Evolutionary conservation across 768 basidiomycete species (phyloP), one percentile per base, ranked within the genome.

Genomic region (Pholiota microspora): DNA sequence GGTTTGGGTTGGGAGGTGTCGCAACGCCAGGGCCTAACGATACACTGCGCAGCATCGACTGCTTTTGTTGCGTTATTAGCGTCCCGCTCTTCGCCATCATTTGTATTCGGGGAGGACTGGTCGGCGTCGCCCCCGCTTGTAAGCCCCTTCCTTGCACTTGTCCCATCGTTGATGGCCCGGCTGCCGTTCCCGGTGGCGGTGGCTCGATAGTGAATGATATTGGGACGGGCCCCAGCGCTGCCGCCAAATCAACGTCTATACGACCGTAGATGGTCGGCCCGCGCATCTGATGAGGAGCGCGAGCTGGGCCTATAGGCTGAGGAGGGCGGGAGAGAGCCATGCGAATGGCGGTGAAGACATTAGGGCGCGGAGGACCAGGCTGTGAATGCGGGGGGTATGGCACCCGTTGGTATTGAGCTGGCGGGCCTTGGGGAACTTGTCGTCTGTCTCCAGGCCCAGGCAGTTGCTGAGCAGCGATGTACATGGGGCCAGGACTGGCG

Each of bases 251-350:
- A 12, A 61, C 61, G 21, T 79, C 76, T 18, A 76, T 82, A 16
- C 77, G 68, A 0, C 79, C 88, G 56, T 86, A 89, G 5, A 91
- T 77, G 10, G 89, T 89, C 23, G 77, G 75, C 8, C 76, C 75
- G 7, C 70, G 45, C 3, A 44, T 28, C 21, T 2, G 53, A 67
- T 64, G 51, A 54, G 67, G 53, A 56, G 72, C 54, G 6, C 53
- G 31, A 23, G 53, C 38, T 25, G 40, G 8, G 62, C 53, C 35
- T 58, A 63, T 21, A 56, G 64, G 15, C 7, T 42, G 49, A 15
- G 29, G 23, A 15, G 50, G 54, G 25, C 58, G 59, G 2, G 58
- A 54, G 6, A 73, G 56, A 4, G 69, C 69, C 66, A 73, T 65
- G 27, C 62, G 62, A 48, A 76, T 65, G 0, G 68, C 50, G 21